Conservation (phyloP, 805 yeast species). For the Saturnispora sanitii region DNA sequence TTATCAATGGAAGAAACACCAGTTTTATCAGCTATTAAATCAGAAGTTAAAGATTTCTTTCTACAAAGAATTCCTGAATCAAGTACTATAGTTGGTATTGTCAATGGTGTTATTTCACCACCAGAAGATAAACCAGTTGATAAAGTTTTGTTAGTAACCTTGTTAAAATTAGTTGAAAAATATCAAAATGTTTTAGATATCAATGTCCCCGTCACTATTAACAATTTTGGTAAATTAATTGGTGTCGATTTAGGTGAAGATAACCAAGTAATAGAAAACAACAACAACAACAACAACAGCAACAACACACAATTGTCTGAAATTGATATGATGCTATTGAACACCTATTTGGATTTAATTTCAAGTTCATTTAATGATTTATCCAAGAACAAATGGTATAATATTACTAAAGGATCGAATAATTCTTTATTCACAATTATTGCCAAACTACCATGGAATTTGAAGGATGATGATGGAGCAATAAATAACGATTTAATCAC, state of each 20-base stretch:
- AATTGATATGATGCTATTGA: constrained; percentile 48
- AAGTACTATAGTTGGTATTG: constrained; percentile 32
- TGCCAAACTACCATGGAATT: constrained; percentile 36
- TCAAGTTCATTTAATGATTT: constrained; percentile 25
- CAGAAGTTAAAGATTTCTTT: constrained; percentile 19
- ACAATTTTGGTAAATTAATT: constrained; percentile 10
- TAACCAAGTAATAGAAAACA: too few relatives aligned
- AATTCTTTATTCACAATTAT: constrained; percentile 62
- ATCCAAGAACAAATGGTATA: constrained; percentile 68
- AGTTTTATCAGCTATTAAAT: constrained; percentile 11
- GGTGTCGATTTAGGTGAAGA: constrained; percentile 22
- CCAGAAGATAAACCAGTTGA: constrained; percentile 29
- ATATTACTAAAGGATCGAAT: constrained; percentile 30
- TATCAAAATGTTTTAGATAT: constrained; percentile 18
- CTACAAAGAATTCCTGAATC: constrained; percentile 41
- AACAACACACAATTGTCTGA: too few relatives aligned
- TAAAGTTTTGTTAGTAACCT: constrained; percentile 39
- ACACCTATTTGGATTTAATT: constrained; percentile 52
- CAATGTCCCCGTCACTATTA: constrained; percentile 15
- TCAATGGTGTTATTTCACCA: constrained; percentile 28
- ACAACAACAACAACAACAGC: too few relatives aligned
- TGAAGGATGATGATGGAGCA: constrained; percentile 9
- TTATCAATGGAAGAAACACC: constrained; percentile 15
- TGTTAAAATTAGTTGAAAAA: constrained; percentile 30
- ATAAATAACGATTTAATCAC: constrained; percentile 14